Evolutionary conservation across 768 basidiomycete genomes (phyloP), one percentile per base, ranked within the genome.

Genomic region (Termitomyces sp.): DNA sequence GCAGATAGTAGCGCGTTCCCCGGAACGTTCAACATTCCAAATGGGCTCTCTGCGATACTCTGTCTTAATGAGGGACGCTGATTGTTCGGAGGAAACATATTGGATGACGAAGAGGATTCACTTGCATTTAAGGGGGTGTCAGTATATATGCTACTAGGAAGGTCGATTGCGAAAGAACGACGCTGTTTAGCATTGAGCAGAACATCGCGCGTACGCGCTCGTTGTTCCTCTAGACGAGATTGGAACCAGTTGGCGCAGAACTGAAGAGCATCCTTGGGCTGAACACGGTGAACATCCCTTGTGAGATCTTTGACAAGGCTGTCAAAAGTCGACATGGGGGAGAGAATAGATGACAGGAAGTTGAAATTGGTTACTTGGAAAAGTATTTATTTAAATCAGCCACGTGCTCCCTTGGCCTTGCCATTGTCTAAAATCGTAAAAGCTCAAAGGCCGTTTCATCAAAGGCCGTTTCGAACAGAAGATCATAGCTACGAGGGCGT

Each of bases 231-330:
- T 52, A 95, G 79, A 57, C 91, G 84, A 61, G 82, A 81, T 70
- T 95, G 91, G 74, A 98, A 98, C 95, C 95, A 98, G 67, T 87
- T 93, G 49, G 95, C 87, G 67, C 89, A 92, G 73, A 89, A 94
- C 73, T 98, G 96, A 48, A 97, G 86, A 4, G 88, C 85, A 69
- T 98, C 96, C 66, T 84, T 86, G 22, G 96, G 95, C 70, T 94
- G 91, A 4, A 85, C 91, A 63, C 91, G 88, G 45, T 90, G 81
- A 45, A 84, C 84, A 71, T 96, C 95, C 69, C 92, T 86, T 64
- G 91, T 88, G 56, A 98, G 81, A 70, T 98, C 94, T 57, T 78
- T 80, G 62, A 97, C 79, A 62, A 98, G 89, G 44, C 78, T 75
- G 63, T 93, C 88, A 70, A 93, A 95, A 24, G 91, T 89, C 49